Percentiles rank a stretch among this genome's conserved stretches.
Evolutionary conservation across 2,329 filamentous ascomycete species (phyloP).

Genomic region (Pseudopithomyces maydicus): DNA sequence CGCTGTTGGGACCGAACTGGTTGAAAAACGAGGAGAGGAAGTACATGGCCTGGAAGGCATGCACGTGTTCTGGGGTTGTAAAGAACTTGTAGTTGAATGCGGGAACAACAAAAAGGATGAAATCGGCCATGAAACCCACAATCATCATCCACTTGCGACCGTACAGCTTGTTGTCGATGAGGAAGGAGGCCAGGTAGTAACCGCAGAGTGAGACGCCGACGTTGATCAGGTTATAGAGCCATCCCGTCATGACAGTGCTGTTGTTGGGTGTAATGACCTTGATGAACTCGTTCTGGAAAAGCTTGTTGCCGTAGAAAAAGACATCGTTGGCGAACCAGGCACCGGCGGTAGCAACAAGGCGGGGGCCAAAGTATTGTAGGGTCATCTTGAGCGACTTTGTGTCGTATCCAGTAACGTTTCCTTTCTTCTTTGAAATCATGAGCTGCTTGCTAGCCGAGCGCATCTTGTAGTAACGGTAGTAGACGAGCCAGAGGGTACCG

Average conservation of each 20-base stretch:
- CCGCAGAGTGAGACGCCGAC: constrained; percentile 82
- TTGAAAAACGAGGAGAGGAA: constrained; percentile 98
- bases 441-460: constrained; percentile 84
- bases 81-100: constrained; percentile 90
- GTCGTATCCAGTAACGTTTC: constrained; percentile 90
- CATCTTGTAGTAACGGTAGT: constrained; percentile 97
- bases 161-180: constrained; percentile 96
- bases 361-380: constrained; percentile 81
- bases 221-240: constrained; percentile 94
- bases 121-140: constrained; percentile 88
- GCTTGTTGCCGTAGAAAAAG: constrained; percentile 99
- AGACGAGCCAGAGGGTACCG: constrained; percentile 91
- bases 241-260: constrained; percentile 78
- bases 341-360: constrained; percentile 83
- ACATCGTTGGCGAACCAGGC: constrained; percentile 97
- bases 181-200: constrained; percentile 86
- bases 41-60: constrained; percentile 97
- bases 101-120: constrained; percentile 90
- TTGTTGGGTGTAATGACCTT: constrained; percentile 72
- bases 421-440: constrained; percentile 80
- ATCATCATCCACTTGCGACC: constrained; percentile 97
- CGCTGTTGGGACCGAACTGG: constrained; percentile 95
- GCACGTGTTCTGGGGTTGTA: constrained; percentile 71
- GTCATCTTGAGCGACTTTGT: constrained; percentile 79
- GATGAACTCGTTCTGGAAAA: constrained; percentile 94